A percentile compares a stretch with the other conserved stretches of the same genome.
phyloP scores from a whole-genome alignment of 2,329 filamentous ascomycete species.

The Calonectria fujianensis region DNA sequence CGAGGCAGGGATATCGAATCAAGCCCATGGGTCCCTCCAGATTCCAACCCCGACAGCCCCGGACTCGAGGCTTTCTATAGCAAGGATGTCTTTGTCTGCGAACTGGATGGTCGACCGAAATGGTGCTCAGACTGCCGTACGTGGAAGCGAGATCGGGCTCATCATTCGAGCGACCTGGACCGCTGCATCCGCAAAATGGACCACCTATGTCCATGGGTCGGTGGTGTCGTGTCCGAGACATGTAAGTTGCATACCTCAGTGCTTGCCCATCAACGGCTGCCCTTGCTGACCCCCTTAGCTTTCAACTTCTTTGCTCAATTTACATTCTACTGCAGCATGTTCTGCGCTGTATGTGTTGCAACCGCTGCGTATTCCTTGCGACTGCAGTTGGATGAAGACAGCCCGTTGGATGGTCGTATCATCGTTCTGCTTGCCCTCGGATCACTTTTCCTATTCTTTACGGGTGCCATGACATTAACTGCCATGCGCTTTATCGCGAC shows the following conservation, averaged over 20 bases:
- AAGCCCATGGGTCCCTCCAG: conserved; percentile 61
- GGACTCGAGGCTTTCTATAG: conserved; percentile 86
- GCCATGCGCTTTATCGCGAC: conserved; percentile 81
- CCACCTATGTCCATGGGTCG: conserved; percentile 98
- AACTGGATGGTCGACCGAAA: conserved; percentile 86
- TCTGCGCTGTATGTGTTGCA: conserved; percentile 79
- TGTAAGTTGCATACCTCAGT: conserved; percentile 64
- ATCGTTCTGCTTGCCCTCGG: conserved; percentile 80
- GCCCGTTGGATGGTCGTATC: conserved; percentile 74
- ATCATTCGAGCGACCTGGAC: conserved; percentile 89
- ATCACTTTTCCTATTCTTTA: conserved; percentile 87
- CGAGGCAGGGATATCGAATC: conserved; percentile 55
- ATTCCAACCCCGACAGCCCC: conserved; percentile 75
- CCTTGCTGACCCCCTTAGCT: conserved; percentile 62
- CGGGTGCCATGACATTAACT: conserved; percentile 83
- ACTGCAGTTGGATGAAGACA: conserved; percentile 67
- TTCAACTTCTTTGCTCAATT: conserved; percentile 98
- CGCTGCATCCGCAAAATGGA: conserved; percentile 94
- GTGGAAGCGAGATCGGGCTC: conserved; percentile 91
- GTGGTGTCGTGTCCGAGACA: conserved; percentile 90
- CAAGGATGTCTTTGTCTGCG: conserved; percentile 89
- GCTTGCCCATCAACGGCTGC: background rate
- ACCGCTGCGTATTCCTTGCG: conserved; percentile 79
- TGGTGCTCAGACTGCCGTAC: conserved; percentile 91
- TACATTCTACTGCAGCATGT: conserved; percentile 81